These are phyloP conservation scores for Saccharomyces hybrid DNA, from an alignment of 1,139 yeast species.

Conservation along the genomic window DNA sequence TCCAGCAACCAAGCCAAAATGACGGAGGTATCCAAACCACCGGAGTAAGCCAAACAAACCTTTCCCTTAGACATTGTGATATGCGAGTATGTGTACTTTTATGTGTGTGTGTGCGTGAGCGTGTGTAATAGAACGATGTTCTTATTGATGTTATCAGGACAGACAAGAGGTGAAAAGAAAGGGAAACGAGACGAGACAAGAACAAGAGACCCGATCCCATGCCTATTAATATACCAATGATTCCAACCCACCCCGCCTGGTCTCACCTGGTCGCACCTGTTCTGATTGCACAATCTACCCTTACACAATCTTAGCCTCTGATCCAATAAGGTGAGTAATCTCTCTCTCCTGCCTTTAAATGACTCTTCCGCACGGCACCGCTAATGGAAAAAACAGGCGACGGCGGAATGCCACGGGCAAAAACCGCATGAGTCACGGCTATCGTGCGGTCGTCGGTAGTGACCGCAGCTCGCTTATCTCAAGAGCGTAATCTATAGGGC, in stretches of 20 bases:
- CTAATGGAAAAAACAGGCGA: background rate
- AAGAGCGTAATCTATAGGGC: background rate
- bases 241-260: background rate
- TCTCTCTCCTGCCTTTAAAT: constrained; percentile 1
- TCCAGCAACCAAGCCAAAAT: constrained; percentile 97
- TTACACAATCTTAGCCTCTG: background rate
- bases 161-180: background rate
- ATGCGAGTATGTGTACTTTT: background rate
- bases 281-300: background rate
- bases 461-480: background rate
- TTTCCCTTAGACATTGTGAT: constrained; percentile 82
- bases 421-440: background rate
- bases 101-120: background rate
- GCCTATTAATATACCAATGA: background rate
- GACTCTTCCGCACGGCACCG: background rate
- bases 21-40: constrained; percentile 97
- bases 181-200: background rate
- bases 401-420: background rate
- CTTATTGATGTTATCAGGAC: background rate
- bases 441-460: background rate
- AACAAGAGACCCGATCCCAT: background rate
- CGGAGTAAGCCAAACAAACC: constrained; percentile 98
- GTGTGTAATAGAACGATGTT: background rate
- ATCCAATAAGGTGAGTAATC: constrained; percentile 1
- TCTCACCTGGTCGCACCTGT: no score